Percentiles rank a stretch among this genome's conserved stretches.
These are phyloP conservation scores for Gracilaria domingensis DNA, from an alignment of 23 red algal genomes.

Conservation along the genomic window DNA sequence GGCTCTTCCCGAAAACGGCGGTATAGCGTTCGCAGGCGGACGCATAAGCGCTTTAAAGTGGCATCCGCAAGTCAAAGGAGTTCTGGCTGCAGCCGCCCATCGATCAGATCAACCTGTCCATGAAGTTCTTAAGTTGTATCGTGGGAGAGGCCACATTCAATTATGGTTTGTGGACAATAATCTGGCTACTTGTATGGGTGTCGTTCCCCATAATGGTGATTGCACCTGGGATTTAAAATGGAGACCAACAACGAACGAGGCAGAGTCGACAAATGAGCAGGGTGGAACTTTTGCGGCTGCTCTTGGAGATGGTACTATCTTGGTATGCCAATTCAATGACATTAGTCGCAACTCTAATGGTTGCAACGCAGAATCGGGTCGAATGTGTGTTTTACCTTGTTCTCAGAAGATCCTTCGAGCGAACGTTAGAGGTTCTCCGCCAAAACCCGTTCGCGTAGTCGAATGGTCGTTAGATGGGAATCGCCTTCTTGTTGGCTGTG, in stretches of 20 bases:
- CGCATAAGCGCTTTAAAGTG: conserved; percentile 42
- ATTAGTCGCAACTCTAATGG: background rate
- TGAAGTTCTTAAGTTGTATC: conserved; percentile 43
- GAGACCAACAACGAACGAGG: background rate
- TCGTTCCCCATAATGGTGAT: conserved; percentile 61
- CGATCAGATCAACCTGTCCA: conserved; percentile 37
- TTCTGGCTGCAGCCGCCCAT: conserved; percentile 58
- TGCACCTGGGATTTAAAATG: conserved; percentile 72
- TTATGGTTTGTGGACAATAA: conserved; percentile 17
- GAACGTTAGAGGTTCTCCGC: background rate
- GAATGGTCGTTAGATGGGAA: conserved; percentile 68
- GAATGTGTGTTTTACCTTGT: conserved; percentile 6
- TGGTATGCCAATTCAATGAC: conserved; percentile 26
- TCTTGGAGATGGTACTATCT: conserved; percentile 52
- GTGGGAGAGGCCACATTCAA: conserved; percentile 59
- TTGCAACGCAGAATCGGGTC: background rate
- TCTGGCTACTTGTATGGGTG: conserved; percentile 19
- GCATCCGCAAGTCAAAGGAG: conserved; percentile 36
- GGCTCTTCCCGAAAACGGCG: background rate
- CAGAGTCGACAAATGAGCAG: background rate
- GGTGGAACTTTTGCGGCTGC: conserved; percentile 53
- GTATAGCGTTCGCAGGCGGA: conserved; percentile 51
- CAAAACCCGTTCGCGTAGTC: conserved; percentile 46
- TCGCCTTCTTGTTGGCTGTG: conserved; percentile 31
- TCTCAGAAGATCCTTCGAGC: conserved; percentile 18